Percentiles rank a stretch among this genome's conserved stretches.
These are phyloP conservation scores for Glonium stellatum DNA, from an alignment of 495 filamentous ascomycete species.

Conservation along the genomic window DNA sequence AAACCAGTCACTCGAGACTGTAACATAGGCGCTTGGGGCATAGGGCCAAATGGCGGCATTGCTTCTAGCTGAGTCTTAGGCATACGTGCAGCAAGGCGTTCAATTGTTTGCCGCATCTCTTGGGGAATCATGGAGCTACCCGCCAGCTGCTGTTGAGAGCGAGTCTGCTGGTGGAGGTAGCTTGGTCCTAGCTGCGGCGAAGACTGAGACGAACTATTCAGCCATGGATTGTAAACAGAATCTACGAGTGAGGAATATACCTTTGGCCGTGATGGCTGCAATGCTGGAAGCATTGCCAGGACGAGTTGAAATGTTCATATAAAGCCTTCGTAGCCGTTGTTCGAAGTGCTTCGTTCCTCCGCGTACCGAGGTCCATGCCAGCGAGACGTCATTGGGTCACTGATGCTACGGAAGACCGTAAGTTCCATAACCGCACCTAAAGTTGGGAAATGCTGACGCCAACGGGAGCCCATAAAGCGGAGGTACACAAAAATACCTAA, in stretches of 20 bases:
- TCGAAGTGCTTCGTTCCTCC: background rate
- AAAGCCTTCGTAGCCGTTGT: constrained; percentile 4
- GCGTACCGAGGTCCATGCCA: constrained; percentile 1
- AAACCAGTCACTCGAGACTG: background rate
- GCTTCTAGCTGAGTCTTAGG: constrained; percentile 33
- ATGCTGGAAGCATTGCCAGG: constrained; percentile 29
- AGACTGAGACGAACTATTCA: constrained; percentile 7
- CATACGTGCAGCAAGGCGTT: background rate
- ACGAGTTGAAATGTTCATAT: constrained; percentile 1
- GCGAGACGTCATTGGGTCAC: background rate
- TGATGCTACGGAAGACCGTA: background rate
- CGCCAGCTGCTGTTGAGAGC: constrained; percentile 13
- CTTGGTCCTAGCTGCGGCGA: constrained; percentile 12
- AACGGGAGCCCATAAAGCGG: background rate
- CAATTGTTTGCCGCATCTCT: background rate
- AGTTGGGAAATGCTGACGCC: background rate
- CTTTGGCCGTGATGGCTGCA: constrained; percentile 33
- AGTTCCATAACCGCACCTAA: background rate
- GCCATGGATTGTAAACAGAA: background rate
- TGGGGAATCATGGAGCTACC: background rate
- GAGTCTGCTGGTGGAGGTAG: constrained; percentile 28
- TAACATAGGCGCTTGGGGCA: background rate
- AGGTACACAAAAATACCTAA: background rate
- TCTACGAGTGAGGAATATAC: constrained; percentile 6
- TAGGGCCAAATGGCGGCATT: constrained; percentile 30